Evolutionary conservation across 768 basidiomycete genomes (phyloP).

Genomic region (Suillus subalutaceus): DNA sequence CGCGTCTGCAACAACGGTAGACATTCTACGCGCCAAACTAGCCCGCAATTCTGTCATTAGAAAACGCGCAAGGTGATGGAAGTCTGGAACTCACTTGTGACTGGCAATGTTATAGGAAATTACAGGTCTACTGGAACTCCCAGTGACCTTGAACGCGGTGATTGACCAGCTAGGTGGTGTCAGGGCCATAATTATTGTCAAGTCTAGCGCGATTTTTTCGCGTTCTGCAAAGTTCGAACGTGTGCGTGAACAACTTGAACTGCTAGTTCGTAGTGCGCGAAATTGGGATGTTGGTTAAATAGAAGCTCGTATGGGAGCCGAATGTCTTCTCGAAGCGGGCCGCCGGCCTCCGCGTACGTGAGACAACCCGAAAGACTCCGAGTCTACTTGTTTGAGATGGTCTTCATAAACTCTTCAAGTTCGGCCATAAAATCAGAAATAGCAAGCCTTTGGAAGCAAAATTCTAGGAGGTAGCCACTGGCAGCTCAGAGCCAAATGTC

Average conservation of each 20-base stretch:
- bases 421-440: neutral
- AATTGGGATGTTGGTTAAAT: neutral
- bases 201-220: no score
- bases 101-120: neutral
- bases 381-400: neutral
- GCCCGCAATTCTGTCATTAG: neutral
- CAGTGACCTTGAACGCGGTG: neutral
- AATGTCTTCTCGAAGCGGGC: neutral
- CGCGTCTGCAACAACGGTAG: neutral
- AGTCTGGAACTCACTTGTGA: neutral
- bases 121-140: neutral
- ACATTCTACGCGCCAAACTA: neutral
- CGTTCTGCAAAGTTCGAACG: neutral
- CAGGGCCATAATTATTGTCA: neutral
- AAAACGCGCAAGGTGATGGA: neutral
- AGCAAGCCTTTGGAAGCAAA: neutral
- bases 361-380: neutral
- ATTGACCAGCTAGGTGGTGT: neutral
- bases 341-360: neutral
- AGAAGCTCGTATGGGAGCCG: neutral
- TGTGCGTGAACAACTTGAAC: no score
- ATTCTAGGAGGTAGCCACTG: neutral
- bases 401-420: neutral
- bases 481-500: neutral
- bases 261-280: neutral